phyloP scores from a whole-genome alignment of 345 rosid genomes.

The Aegle marmelos region DNA sequence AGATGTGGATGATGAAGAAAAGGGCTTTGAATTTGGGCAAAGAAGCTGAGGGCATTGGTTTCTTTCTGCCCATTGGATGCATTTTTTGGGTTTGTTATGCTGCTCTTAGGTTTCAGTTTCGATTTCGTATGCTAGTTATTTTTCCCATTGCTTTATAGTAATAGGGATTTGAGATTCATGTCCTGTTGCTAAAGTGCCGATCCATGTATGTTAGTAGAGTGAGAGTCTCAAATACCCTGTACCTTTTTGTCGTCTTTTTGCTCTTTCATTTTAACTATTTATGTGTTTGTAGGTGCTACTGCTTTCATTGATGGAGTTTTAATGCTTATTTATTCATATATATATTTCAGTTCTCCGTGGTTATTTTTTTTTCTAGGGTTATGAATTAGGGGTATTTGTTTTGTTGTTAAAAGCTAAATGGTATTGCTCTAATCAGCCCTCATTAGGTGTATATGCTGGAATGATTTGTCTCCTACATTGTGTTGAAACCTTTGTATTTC shows the following conservation, averaged over 20 bases:
- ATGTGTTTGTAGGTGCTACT: constrained; percentile 24
- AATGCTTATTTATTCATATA: constrained; percentile 26
- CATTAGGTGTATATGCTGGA: not conserved
- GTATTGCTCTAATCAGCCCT: not conserved
- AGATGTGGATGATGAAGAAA: constrained; percentile 16
- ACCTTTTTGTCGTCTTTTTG: constrained; percentile 16
- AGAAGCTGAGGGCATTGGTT: constrained; percentile 12
- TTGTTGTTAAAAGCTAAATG: not conserved
- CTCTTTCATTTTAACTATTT: constrained; percentile 7
- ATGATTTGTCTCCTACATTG: not conserved
- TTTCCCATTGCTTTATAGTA: constrained; percentile 16
- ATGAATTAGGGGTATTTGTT: not conserved
- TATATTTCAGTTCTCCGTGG: not conserved
- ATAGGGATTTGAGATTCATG: constrained; percentile 27
- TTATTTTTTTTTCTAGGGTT: not conserved
- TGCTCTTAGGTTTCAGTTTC: constrained; percentile 15
- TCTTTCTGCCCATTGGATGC: constrained; percentile 26
- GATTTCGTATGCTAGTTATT: constrained; percentile 13
- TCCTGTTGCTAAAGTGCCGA: constrained; percentile 11
- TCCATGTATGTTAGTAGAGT: constrained; percentile 26
- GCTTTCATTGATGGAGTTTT: constrained; percentile 25
- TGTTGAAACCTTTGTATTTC: not conserved
- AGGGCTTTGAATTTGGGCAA: not conserved
- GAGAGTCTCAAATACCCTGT: constrained; percentile 33
- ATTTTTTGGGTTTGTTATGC: constrained; percentile 21